Conservation (phyloP, 1,284 basidiomycete genomes). For the Ganoderma boninense region DNA sequence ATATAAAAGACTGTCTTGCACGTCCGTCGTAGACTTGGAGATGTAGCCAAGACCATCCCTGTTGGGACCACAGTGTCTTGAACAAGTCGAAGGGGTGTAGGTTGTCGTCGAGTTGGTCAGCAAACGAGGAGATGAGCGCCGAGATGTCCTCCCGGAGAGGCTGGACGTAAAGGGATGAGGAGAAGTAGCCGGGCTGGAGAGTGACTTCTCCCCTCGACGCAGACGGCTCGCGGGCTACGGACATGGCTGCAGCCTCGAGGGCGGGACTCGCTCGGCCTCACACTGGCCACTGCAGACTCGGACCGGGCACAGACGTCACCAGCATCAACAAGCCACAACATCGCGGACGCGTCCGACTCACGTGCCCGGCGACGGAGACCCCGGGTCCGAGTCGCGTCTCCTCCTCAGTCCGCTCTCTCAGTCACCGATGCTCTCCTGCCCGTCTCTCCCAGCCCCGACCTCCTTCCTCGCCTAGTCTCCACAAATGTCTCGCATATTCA, state of each 20-base stretch:
- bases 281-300: no score
- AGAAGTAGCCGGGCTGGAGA: constrained; percentile 78
- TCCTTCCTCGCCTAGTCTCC: background rate
- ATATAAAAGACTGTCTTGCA: constrained; percentile 66
- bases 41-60: constrained; percentile 79
- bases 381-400: background rate
- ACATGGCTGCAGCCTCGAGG: constrained; percentile 42
- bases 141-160: constrained; percentile 72
- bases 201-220: constrained; percentile 61
- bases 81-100: constrained; percentile 69
- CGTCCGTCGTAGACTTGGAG: constrained; percentile 73
- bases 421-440: constrained; percentile 17
- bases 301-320: background rate
- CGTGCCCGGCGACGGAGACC: constrained; percentile 15
- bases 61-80: constrained; percentile 69
- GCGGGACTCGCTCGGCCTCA: background rate
- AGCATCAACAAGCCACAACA: constrained; percentile 30
- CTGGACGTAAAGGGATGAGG: constrained; percentile 73
- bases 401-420: constrained; percentile 6
- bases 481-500: constrained; percentile 45
- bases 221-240: constrained; percentile 51
- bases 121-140: constrained; percentile 56
- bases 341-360: constrained; percentile 34
- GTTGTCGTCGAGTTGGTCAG: constrained; percentile 50
- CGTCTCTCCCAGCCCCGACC: background rate